Percentiles rank a stretch among this genome's conserved stretches.
Evolutionary conservation across 2,329 filamentous ascomycete genomes (phyloP).

Genomic region (Fusarium robinianum): DNA sequence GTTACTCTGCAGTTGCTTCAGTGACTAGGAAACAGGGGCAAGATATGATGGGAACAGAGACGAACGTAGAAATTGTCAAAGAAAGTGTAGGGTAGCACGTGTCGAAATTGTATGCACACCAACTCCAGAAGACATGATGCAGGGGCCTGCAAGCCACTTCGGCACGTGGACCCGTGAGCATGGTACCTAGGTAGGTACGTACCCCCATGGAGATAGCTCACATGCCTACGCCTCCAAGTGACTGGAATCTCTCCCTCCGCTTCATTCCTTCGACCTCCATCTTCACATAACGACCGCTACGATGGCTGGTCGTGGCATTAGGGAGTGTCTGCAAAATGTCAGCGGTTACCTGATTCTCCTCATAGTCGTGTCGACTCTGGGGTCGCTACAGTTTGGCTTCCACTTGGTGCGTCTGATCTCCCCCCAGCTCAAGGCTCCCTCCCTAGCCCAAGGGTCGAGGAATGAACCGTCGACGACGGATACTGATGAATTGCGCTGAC

Average conservation of each 20-base stretch:
- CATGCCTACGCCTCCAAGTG: slow-evolving; percentile 7
- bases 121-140: too few relatives aligned
- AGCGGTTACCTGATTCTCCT: slow-evolving; percentile 80
- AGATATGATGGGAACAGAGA: too few relatives aligned
- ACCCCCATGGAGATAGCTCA: slow-evolving; percentile 21
- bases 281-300: slow-evolving; percentile 8
- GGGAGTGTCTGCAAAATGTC: slow-evolving; percentile 50
- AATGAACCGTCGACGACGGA: too few relatives aligned
- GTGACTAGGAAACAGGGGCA: too few relatives aligned
- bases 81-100: too few relatives aligned
- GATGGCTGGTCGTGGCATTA: slow-evolving; percentile 40
- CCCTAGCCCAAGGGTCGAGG: too few relatives aligned
- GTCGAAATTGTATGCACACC: slow-evolving; percentile 12
- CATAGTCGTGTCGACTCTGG: slow-evolving; percentile 76
- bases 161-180: slow-evolving; percentile 19
- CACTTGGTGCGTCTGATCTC: slow-evolving; percentile 70
- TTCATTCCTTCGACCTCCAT: slow-evolving; percentile 1
- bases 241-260: slow-evolving; percentile 3
- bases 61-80: too few relatives aligned
- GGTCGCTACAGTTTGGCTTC: slow-evolving; percentile 92
- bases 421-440: slow-evolving; percentile 2
- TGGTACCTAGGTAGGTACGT: too few relatives aligned
- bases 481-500: slow-evolving; percentile 14
- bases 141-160: slow-evolving; percentile 22
- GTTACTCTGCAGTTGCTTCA: too few relatives aligned